Evolutionary conservation across 805 yeast genomes (phyloP).

Genomic region (Saccharomyces jurei): DNA sequence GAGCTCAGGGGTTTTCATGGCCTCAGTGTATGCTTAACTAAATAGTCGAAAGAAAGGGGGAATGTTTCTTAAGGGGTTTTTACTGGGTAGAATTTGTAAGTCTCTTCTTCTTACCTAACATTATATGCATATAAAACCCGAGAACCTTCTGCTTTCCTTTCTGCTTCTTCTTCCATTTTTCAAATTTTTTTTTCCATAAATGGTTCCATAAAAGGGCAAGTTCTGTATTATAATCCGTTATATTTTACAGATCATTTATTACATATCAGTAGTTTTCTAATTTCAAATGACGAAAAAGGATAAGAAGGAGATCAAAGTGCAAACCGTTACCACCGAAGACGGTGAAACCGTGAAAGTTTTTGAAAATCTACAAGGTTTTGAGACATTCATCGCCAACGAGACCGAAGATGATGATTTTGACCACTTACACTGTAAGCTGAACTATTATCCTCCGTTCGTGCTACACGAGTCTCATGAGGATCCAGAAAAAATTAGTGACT

Average conservation of each 20-base stretch:
- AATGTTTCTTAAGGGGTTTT: background rate
- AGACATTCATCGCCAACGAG: conserved; percentile 58
- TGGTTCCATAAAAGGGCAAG: background rate
- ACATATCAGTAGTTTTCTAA: background rate
- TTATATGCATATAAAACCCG: background rate
- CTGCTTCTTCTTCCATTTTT: background rate
- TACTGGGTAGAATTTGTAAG: background rate
- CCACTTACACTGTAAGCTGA: conserved; percentile 56
- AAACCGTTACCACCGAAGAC: conserved; percentile 23
- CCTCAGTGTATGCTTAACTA: background rate
- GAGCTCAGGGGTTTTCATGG: background rate
- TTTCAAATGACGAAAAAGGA: conserved; percentile 22
- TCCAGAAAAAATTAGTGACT: conserved; percentile 64
- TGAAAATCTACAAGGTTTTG: conserved; percentile 60
- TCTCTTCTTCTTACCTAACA: background rate
- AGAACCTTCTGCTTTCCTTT: background rate
- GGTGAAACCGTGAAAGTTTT: conserved; percentile 36
- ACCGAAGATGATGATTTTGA: conserved; percentile 72
- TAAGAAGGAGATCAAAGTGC: conserved; percentile 22
- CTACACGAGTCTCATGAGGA: conserved; percentile 59
- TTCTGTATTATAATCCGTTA: background rate
- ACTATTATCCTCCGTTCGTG: conserved; percentile 68
- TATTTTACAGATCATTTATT: background rate
- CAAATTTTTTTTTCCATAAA: no score
- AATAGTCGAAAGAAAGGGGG: background rate